Evolutionary conservation across 352 stramenopile genomes (phyloP).

Genomic region (Pythium pectinolyticum): DNA sequence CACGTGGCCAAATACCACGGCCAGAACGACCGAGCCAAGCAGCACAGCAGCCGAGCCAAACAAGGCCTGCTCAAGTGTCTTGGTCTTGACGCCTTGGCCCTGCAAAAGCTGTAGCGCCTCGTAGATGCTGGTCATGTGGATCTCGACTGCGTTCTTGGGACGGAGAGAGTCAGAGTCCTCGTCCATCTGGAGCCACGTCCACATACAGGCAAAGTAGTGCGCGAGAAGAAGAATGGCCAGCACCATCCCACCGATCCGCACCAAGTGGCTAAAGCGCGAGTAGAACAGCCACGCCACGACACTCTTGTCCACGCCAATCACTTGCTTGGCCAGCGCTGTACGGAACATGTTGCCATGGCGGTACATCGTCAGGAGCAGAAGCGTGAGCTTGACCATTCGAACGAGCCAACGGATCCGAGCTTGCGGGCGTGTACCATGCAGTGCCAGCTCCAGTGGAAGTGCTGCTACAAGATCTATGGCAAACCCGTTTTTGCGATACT

Average conservation of each 20-base stretch:
- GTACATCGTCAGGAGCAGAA: slow-evolving; percentile 19
- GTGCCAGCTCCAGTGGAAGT: neutral
- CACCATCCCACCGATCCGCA: slow-evolving; percentile 43
- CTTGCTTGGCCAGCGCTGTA: slow-evolving; percentile 25
- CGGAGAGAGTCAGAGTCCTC: neutral
- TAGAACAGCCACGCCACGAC: slow-evolving; percentile 46
- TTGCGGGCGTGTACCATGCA: slow-evolving; percentile 16
- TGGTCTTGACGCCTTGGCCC: slow-evolving; percentile 43
- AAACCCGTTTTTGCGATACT: slow-evolving; percentile 34
- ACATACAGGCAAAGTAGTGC: slow-evolving; percentile 54
- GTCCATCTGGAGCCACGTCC: slow-evolving; percentile 31
- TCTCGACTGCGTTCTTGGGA: neutral
- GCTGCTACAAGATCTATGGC: slow-evolving; percentile 11
- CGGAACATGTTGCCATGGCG: slow-evolving; percentile 41
- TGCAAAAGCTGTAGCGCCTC: slow-evolving; percentile 48
- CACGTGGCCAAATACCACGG: slow-evolving; percentile 67
- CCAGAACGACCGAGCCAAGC: slow-evolving; percentile 56
- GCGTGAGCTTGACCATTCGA: slow-evolving; percentile 26
- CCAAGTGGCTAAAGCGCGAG: slow-evolving; percentile 45
- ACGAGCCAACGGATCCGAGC: neutral
- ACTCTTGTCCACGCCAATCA: slow-evolving; percentile 33
- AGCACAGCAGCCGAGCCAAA: slow-evolving; percentile 50
- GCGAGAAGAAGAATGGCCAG: slow-evolving; percentile 40
- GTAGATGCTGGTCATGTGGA: slow-evolving; percentile 39
- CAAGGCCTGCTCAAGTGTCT: slow-evolving; percentile 35